Conservation (phyloP, 306 rosid species). For the Dalbergia cochinchinensis region DNA sequence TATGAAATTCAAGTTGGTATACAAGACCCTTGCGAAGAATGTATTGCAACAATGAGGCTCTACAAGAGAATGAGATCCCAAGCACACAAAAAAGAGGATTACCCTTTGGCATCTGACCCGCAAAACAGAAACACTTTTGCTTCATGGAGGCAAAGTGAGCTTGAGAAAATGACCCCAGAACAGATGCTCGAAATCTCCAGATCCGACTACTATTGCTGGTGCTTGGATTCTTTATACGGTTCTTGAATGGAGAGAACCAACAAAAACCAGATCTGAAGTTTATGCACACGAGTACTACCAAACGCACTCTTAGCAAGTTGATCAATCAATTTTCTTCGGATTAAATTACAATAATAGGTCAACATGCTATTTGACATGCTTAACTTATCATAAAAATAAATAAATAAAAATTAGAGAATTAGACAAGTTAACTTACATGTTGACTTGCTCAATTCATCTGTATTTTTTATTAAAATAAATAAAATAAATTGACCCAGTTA, state of each 20-base stretch:
- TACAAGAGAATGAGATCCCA: slow-evolving; percentile 88
- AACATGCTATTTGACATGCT: too few relatives aligned
- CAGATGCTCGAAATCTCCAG: slow-evolving; percentile 83
- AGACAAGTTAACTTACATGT: too few relatives aligned
- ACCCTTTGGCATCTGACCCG: slow-evolving; percentile 74
- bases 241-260: slow-evolving; percentile 5
- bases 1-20: slow-evolving; percentile 87
- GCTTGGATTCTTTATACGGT: slow-evolving; percentile 67
- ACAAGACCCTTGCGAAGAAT: slow-evolving; percentile 88
- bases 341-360: too few relatives aligned
- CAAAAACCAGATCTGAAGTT: not conserved
- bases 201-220: slow-evolving; percentile 97
- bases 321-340: too few relatives aligned
- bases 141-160: slow-evolving; percentile 74
- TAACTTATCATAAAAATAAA: too few relatives aligned
- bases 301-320: too few relatives aligned
- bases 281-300: not conserved
- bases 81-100: slow-evolving; percentile 64
- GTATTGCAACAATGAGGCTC: slow-evolving; percentile 83
- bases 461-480: too few relatives aligned
- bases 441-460: too few relatives aligned
- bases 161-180: slow-evolving; percentile 86
- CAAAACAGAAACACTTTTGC: slow-evolving; percentile 82
- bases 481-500: too few relatives aligned
- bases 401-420: too few relatives aligned